Evolutionary conservation across 2,329 filamentous ascomycete genomes (phyloP), one percentile per base, ranked within the genome.

Genomic region (Aaosphaeria pasadenensis): DNA sequence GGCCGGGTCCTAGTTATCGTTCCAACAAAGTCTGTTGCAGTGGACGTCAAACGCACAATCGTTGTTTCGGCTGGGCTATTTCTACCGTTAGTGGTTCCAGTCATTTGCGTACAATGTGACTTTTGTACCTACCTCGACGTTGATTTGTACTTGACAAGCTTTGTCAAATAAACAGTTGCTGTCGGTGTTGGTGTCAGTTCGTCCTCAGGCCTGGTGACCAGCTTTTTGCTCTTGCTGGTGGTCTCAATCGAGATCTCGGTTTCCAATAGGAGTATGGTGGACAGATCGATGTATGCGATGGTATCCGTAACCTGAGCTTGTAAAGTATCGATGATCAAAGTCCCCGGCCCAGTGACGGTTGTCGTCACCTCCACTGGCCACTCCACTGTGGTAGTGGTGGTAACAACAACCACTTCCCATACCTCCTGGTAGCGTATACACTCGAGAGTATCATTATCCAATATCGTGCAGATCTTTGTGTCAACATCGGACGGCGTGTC

Each of bases 361-460:
- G 69, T 72, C 1, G 69, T 69, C 28, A 76, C 53, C 17, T 74
- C 68, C 32, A 76, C 58, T 1, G 59, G 57, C 1, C 60, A 62
- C 0, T 66, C 66, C 0, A 63, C 67, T 1, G 71, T 71, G 5
- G 61, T 52, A 1, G 65, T 71, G 6, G 60, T 45, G 0, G 74
- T 76, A 5, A 73, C 58, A 1, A 72, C 54, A 3, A 66, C 57
- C 0, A 74, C 67, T 11, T 69, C 61, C 73, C 72, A 77, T 7
- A 71, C 63, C 51, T 76, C 67, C 43, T 71, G 70, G 42, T 71
- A 69, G 5, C 63, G 65, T 24, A 71, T 56, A 56, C 73, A 77
- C 43, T 72, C 63, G 39, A 67, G 55, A 5, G 61, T 66, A 13
- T 62, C 70, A 47, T 73, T 63, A 9, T 60, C 55, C 42, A 64